Evolutionary conservation across 2,329 filamentous ascomycete genomes (phyloP), one percentile per base, ranked within the genome.

Genomic region (Akanthomyces lecanii): DNA sequence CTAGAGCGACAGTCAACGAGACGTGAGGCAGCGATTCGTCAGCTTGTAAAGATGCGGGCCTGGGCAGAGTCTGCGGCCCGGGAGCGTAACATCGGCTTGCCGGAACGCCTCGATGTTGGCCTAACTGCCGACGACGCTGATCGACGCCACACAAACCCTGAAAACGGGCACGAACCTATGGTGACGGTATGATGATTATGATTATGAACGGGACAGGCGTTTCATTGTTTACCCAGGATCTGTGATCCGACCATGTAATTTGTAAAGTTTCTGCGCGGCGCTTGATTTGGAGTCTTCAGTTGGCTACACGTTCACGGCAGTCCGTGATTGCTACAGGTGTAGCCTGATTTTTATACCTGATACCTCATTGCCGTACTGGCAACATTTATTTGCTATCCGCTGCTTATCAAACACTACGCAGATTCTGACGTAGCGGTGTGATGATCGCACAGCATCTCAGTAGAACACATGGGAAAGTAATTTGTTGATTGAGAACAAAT

Each of bases 1-100:
- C 78, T 98, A 30, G 81, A 85, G 62, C 87, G 84, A 57, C 89
- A 93, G 72, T 88, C 89, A 25, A 81, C 87, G 68, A 83, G 87
- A 65, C 85, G 89, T 65, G 91, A 97, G 74, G 89, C 93, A 14
- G 89, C 91, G 30, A 91, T 99, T 67, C 85, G 90, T 62, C 86
- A 90, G 66, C 81, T 99, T 3, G 87, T 97, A 47, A 88, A 89
- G 70, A 83, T 96, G 72, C 85, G 94, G 63, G 87, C 89, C 0
- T 99, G 94, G 92, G 89, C 91, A 11, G 94, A 98, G 75, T 80
- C 81, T 21, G 82, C 82, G 61, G 87, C 85, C 3, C 71, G 76
- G 11, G 71, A 74, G 6, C 71, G 70, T 51, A 71, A 70, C 8
- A 66, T 70, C 36, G 67, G 62, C 23, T 66, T 77, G 5, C 75